Conservation (phyloP, 1,284 basidiomycete species). For the Pseudozyma sp. region DNA sequence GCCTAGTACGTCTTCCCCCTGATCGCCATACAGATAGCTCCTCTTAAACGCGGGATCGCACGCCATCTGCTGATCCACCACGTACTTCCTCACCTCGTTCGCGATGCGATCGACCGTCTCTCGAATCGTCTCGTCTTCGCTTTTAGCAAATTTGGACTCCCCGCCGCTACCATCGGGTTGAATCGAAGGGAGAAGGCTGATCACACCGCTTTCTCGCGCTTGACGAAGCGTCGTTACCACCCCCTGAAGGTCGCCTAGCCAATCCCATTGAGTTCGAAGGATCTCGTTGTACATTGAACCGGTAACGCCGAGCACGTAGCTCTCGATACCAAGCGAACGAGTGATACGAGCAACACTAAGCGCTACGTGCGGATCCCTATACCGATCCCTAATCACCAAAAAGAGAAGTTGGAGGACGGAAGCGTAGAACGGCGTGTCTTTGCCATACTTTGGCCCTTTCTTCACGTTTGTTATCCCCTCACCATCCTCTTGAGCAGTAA, state of each 20-base stretch:
- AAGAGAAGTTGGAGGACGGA: slow-evolving; percentile 62
- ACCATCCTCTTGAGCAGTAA: background rate
- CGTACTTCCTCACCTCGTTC: slow-evolving; percentile 37
- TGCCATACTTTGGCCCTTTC: slow-evolving; percentile 38
- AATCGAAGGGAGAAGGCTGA: too few species aligned
- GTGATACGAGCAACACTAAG: slow-evolving; percentile 45
- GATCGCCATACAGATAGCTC: background rate
- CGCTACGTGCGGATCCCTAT: slow-evolving; percentile 53
- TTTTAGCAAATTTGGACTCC: background rate
- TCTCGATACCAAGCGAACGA: slow-evolving; percentile 49
- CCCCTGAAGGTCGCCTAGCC: slow-evolving; percentile 48
- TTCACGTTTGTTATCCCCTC: background rate
- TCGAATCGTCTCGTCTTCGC: slow-evolving; percentile 45
- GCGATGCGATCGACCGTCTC: slow-evolving; percentile 49
- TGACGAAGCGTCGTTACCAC: slow-evolving; percentile 25
- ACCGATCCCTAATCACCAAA: slow-evolving; percentile 54
- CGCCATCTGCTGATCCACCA: slow-evolving; percentile 30
- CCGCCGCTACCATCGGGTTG: background rate
- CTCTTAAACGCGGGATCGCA: background rate
- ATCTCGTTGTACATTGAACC: slow-evolving; percentile 59
- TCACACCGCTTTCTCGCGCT: slow-evolving; percentile 48
- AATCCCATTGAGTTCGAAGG: slow-evolving; percentile 59
- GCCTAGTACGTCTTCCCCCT: slow-evolving; percentile 1
- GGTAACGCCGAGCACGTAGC: slow-evolving; percentile 63
- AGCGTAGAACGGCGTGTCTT: slow-evolving; percentile 57